These are phyloP conservation scores for Aspergillus panamensis DNA, from an alignment of 495 filamentous ascomycete species.

Conservation along the genomic window DNA sequence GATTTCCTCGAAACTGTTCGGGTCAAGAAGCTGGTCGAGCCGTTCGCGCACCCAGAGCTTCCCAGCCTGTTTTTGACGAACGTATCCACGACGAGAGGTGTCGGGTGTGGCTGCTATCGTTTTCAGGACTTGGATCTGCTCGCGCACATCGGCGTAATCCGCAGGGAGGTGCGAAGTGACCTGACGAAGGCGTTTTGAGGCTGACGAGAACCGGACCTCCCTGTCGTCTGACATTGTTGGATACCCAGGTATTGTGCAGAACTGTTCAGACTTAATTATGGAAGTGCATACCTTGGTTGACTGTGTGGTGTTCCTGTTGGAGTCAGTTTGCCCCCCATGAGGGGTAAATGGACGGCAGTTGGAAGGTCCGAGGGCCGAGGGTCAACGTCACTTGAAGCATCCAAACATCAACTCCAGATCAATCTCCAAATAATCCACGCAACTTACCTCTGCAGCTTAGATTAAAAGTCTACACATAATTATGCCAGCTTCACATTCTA, in stretches of 20 bases:
- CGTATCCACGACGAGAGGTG: constrained; percentile 50
- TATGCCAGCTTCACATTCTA: constrained; percentile 32
- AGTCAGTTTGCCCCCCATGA: constrained; percentile 11
- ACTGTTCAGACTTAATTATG: not conserved
- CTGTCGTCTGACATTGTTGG: constrained; percentile 16
- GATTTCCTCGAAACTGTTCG: constrained; percentile 52
- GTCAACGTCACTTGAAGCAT: not conserved
- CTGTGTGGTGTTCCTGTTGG: constrained; percentile 1
- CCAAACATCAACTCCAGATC: not conserved
- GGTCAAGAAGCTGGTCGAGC: constrained; percentile 53
- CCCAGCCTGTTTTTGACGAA: constrained; percentile 58
- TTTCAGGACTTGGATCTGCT: constrained; percentile 47
- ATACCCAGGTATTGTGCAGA: not conserved
- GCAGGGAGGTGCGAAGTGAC: constrained; percentile 47
- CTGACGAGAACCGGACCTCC: constrained; percentile 20
- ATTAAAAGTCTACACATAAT: not conserved
- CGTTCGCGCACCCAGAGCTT: constrained; percentile 65
- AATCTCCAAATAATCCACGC: not conserved
- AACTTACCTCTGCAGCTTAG: not conserved
- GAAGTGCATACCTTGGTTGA: not conserved
- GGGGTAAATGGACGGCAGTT: constrained; percentile 10
- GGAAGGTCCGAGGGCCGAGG: constrained; percentile 23
- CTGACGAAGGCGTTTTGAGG: constrained; percentile 35
- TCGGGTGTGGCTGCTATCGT: constrained; percentile 52
- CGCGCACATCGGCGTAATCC: constrained; percentile 59